phyloP scores from a whole-genome alignment of 2,329 filamentous ascomycete genomes.

The Rhinocladiella similis region DNA sequence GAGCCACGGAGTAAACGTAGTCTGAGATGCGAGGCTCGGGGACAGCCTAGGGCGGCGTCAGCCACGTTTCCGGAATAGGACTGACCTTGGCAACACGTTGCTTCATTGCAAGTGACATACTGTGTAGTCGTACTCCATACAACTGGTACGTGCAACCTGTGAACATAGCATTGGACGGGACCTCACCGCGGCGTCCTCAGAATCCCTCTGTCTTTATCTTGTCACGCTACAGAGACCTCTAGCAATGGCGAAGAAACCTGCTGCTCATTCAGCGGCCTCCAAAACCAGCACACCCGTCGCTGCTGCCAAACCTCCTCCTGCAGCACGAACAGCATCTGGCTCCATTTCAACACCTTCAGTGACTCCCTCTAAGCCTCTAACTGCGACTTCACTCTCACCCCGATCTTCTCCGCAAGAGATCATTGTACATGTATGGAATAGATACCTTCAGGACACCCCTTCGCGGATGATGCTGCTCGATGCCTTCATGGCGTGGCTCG shows the following conservation, averaged over 20 bases:
- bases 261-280: conserved; percentile 28
- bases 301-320: conserved; percentile 32
- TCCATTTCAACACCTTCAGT: conserved; percentile 32
- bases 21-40: too few species aligned
- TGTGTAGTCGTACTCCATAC: too few species aligned
- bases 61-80: not conserved
- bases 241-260: conserved; percentile 21
- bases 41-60: too few species aligned
- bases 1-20: too few species aligned
- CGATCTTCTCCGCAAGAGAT: conserved; percentile 56
- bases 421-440: conserved; percentile 67
- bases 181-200: too few species aligned
- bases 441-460: conserved; percentile 78
- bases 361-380: conserved; percentile 28
- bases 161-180: too few species aligned
- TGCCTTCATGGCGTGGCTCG: conserved; percentile 83
- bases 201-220: too few species aligned
- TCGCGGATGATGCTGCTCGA: conserved; percentile 92
- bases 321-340: conserved; percentile 12
- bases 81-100: conserved; percentile 2
- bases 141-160: too few species aligned
- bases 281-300: conserved; percentile 29
- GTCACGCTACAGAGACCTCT: not conserved
- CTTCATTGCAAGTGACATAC: not conserved
- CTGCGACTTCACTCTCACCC: conserved; percentile 33